Conservation (phyloP, 1,139 yeast genomes). For the Pichia inconspicua region DNA sequence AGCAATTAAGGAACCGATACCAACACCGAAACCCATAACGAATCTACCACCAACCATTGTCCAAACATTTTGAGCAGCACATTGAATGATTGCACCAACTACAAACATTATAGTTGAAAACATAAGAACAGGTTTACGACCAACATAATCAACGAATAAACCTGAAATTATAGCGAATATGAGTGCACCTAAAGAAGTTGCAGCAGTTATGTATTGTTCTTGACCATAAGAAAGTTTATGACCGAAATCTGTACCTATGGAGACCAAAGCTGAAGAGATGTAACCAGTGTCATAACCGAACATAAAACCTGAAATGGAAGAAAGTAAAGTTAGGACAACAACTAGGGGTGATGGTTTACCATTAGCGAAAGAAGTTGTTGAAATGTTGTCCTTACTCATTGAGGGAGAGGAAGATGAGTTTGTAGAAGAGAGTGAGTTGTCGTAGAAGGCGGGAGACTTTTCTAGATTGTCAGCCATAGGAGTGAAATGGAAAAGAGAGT, state of each 20-base stretch:
- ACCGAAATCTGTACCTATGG: constrained; percentile 67
- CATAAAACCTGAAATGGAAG: constrained; percentile 91
- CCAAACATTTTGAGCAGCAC: constrained; percentile 76
- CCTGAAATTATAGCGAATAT: constrained; percentile 76
- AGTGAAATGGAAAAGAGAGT: neutral
- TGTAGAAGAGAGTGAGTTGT: neutral
- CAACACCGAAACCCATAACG: constrained; percentile 93
- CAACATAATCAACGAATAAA: constrained; percentile 66
- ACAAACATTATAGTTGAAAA: constrained; percentile 73
- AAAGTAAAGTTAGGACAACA: constrained; percentile 60
- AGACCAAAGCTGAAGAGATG: constrained; percentile 84
- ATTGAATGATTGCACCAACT: constrained; percentile 76
- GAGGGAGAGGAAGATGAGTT: neutral
- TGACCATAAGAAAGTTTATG: constrained; percentile 58
- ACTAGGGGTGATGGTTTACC: constrained; percentile 57
- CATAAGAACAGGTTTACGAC: constrained; percentile 74
- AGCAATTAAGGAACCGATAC: constrained; percentile 84
- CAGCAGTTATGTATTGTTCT: constrained; percentile 87
- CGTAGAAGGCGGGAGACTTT: neutral
- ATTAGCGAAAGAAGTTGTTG: constrained; percentile 29
- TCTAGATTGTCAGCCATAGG: neutral
- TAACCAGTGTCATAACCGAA: constrained; percentile 97
- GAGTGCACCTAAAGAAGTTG: constrained; percentile 88
- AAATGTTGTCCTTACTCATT: neutral
- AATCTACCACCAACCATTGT: constrained; percentile 88